Base-by-base conservation (phyloP, 306 rosid species). In the Ceratonia siliqua region DNA sequence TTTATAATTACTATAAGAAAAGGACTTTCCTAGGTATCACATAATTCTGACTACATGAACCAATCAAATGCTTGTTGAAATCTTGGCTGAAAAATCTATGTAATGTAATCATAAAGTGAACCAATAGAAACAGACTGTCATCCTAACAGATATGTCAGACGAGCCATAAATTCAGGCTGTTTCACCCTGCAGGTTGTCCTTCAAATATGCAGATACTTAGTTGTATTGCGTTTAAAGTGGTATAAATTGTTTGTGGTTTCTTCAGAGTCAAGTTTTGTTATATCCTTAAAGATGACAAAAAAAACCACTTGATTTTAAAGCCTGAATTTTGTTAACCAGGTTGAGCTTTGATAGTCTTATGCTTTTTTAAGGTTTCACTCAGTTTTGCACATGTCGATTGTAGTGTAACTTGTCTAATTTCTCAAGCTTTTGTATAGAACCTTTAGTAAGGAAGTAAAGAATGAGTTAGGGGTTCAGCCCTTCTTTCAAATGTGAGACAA, bases 231-330 rank as follows among this genome's bases (percentile, higher is more conserved):
- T 66, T 36, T 54, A 5, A 64, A 25, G 15, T 39, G n/a, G n/a
- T 54, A 41, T 56, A 21, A 45, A 42, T 8, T 39, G 45, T 9
- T 11, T 20, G 20, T 30, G 21, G 35, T 39, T 36, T 63, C 12
- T 18, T 76, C 55, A 25, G 36, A 43, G 36, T 39, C 57, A 45
- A 46, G 15, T 46, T 59, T 61, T 45, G 35, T 76, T 45, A 10
- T 68, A 58, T 42, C 11, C 52, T 41, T 30, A 56, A 24, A 58
- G 33, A 56, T 76, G 68, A 15, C 20, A 14, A 38, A 62, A 53
- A 18, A 38, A 38, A n/a, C 5, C 53, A 21, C 48, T 45, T 45
- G 17, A 21, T 6, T 20, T 32, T 45, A 20, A 27, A 58, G 30
- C 28, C 17, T 72, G 25, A 20, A 20, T 43, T 21, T 9, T 20